Evolutionary conservation across 106 monocot genomes (phyloP).

Genomic region (Agapanthus africanus): DNA sequence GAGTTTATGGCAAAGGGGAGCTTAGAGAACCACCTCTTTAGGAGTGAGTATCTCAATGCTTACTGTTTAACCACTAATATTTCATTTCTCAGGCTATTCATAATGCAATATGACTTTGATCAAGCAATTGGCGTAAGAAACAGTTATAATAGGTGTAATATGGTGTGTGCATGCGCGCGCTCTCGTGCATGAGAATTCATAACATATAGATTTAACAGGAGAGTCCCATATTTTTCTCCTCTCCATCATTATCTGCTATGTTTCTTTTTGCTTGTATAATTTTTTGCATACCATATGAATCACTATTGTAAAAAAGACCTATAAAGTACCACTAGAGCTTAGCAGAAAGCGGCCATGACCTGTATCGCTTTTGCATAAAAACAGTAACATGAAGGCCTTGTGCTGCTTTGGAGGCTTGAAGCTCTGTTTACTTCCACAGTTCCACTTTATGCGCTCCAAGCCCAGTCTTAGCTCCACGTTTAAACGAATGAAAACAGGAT

Average conservation of each 20-base stretch:
- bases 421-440: no score
- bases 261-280: background rate
- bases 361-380: background rate
- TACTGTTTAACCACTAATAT: background rate
- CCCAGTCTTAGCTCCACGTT: no score
- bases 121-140: background rate
- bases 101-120: background rate
- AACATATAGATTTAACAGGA: background rate
- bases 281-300: background rate
- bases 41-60: conserved; percentile 12
- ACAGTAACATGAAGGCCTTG: background rate
- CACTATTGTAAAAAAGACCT: no score
- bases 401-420: no score
- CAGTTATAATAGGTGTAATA: background rate
- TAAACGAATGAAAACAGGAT: no score
- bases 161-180: background rate
- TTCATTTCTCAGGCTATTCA: background rate
- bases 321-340: no score
- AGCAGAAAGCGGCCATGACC: no score
- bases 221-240: background rate
- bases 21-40: conserved; percentile 28
- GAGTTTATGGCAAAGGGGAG: conserved; percentile 29
- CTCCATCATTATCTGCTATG: background rate
- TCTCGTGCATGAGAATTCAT: no score
- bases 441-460: no score